Conservation (phyloP, 495 filamentous ascomycete genomes). For the Usnea hakonensis region DNA sequence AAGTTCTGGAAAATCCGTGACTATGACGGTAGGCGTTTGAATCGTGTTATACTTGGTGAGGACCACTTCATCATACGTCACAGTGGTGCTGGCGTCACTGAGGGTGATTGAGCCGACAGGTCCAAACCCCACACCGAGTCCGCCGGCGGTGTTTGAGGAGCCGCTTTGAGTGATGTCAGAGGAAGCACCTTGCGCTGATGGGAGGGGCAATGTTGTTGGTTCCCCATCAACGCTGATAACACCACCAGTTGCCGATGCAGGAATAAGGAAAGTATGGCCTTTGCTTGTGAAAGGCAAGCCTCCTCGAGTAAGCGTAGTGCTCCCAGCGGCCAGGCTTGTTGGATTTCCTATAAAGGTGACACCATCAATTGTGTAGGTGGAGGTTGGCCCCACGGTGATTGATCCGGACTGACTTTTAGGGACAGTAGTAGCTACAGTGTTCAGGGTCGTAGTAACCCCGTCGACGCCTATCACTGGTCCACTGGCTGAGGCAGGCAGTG, state of each 20-base stretch:
- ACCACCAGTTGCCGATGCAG: not conserved
- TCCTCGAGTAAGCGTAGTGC: too few relatives aligned
- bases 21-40: not conserved
- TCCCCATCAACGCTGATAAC: not conserved
- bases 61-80: constrained; percentile 8
- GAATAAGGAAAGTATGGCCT: not conserved
- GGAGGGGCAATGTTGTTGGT: not conserved
- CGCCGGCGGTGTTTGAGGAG: not conserved
- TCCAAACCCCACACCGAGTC: constrained; percentile 3
- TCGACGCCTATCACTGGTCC: too few relatives aligned
- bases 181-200: not conserved
- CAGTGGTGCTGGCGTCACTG: constrained; percentile 11
- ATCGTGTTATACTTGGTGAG: not conserved
- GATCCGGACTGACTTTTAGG: too few relatives aligned
- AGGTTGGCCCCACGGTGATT: too few relatives aligned
- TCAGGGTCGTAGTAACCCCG: too few relatives aligned
- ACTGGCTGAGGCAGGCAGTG: too few relatives aligned
- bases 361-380: too few relatives aligned
- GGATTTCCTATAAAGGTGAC: too few relatives aligned
- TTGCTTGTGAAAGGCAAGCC: too few relatives aligned
- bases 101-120: constrained; percentile 9
- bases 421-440: too few relatives aligned
- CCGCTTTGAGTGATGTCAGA: not conserved
- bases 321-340: too few relatives aligned
- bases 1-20: not conserved